phyloP scores from a whole-genome alignment of 352 stramenopile genomes.

The Blastocystis sp. region DNA sequence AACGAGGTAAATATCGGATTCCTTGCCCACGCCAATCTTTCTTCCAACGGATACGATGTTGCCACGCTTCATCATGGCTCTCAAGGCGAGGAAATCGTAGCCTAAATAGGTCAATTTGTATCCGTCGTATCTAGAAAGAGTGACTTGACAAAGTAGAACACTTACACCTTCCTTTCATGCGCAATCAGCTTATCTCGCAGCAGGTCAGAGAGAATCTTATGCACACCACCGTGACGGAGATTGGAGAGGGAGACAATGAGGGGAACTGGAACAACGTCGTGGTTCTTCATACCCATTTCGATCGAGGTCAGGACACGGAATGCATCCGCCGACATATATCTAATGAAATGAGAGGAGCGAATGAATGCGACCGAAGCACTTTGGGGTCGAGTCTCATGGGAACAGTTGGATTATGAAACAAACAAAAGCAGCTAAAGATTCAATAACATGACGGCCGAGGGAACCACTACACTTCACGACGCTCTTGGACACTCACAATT shows the following conservation, averaged over 20 bases:
- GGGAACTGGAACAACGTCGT: slow-evolving; percentile 92
- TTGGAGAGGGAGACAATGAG: slow-evolving; percentile 93
- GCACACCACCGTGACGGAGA: slow-evolving; percentile 91
- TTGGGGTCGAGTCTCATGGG: slow-evolving; percentile 79
- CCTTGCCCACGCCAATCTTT: slow-evolving; percentile 97
- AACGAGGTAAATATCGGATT: slow-evolving; percentile 95
- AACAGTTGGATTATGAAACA: neutral
- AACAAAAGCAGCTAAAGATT: neutral
- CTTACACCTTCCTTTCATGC: slow-evolving; percentile 91
- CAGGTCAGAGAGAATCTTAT: slow-evolving; percentile 93
- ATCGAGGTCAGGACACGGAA: slow-evolving; percentile 96
- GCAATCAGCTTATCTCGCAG: slow-evolving; percentile 95
- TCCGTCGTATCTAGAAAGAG: slow-evolving; percentile 71
- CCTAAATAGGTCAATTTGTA: slow-evolving; percentile 95
- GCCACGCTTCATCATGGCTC: slow-evolving; percentile 87
- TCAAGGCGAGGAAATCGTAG: slow-evolving; percentile 97
- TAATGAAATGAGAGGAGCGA: neutral
- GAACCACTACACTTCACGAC: neutral
- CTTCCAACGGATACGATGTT: slow-evolving; percentile 85
- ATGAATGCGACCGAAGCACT: slow-evolving; percentile 77
- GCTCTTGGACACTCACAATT: neutral
- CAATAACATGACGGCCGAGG: neutral
- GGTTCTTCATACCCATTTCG: slow-evolving; percentile 98
- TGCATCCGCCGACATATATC: slow-evolving; percentile 88
- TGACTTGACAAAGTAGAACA: slow-evolving; percentile 60